Percentiles rank a stretch among this genome's conserved stretches.
Conservation (phyloP, 129 eudicot genomes). For the Tagetes patula region DNA sequence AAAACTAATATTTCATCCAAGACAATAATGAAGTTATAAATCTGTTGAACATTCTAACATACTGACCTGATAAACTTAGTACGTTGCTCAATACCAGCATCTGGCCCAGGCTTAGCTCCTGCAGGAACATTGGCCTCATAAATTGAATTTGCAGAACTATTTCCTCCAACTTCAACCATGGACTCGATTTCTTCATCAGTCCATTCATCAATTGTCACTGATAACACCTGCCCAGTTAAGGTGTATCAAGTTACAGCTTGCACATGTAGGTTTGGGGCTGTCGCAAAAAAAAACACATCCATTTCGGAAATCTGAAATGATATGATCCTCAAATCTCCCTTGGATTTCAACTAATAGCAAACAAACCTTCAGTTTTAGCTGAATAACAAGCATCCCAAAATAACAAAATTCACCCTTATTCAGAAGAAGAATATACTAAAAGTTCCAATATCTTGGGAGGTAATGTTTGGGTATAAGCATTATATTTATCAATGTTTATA, state of each 20-base stretch:
- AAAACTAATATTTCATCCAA: background rate
- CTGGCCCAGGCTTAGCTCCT: slow-evolving; percentile 78
- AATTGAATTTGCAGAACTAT: slow-evolving; percentile 82
- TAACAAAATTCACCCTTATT: background rate
- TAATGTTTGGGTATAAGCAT: too few relatives aligned
- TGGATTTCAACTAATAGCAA: slow-evolving; percentile 5
- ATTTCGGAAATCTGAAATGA: background rate
- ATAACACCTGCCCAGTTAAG: slow-evolving; percentile 57
- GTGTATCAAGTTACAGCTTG: slow-evolving; percentile 1
- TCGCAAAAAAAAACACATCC: background rate
- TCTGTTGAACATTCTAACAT: background rate
- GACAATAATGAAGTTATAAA: background rate
- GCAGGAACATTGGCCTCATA: slow-evolving; percentile 84
- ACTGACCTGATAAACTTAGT: slow-evolving; percentile 64
- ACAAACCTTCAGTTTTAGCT: background rate
- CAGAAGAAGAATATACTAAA: background rate
- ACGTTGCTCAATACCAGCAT: slow-evolving; percentile 68
- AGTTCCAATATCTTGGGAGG: background rate
- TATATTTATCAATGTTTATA: too few relatives aligned
- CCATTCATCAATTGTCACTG: slow-evolving; percentile 97
- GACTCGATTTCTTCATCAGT: slow-evolving; percentile 78
- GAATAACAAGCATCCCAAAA: slow-evolving; percentile 7
- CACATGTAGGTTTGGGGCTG: background rate
- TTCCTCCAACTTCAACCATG: slow-evolving; percentile 92
- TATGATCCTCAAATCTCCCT: background rate